A percentile compares a stretch with the other conserved stretches of the same genome.
Evolutionary conservation across 768 basidiomycete species (phyloP).

Genomic region (Artomyces pyxidatus): DNA sequence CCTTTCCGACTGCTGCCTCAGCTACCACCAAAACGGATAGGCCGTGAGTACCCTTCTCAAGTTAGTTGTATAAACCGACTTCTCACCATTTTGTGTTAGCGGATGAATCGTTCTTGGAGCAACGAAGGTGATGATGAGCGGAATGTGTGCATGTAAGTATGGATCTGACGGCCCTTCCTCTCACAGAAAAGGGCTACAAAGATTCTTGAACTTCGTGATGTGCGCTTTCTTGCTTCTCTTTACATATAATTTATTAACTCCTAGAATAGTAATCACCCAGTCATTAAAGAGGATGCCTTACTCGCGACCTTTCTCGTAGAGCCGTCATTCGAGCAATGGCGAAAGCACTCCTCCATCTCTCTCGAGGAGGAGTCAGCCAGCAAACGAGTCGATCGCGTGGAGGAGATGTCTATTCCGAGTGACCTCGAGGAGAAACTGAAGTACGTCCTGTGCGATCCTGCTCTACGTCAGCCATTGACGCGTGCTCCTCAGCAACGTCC

Average conservation of each 20-base stretch:
- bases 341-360: constrained; percentile 67
- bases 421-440: constrained; percentile 87
- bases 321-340: constrained; percentile 79
- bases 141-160: neutral
- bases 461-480: neutral
- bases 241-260: constrained; percentile 5
- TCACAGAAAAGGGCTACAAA: constrained; percentile 64
- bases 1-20: constrained; percentile 87
- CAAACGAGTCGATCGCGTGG: constrained; percentile 69
- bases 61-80: neutral
- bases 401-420: constrained; percentile 90
- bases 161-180: neutral
- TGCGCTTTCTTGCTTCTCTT: constrained; percentile 27
- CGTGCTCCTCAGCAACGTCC: constrained; percentile 48
- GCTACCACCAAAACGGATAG: constrained; percentile 88
- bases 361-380: constrained; percentile 84
- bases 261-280: constrained; percentile 70
- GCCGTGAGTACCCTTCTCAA: constrained; percentile 47
- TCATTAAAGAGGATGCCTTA: constrained; percentile 82
- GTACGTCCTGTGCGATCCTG: constrained; percentile 28
- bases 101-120: constrained; percentile 87
- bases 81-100: constrained; percentile 33
- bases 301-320: constrained; percentile 77
- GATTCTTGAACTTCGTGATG: constrained; percentile 77
- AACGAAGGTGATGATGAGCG: constrained; percentile 50